Conservation (phyloP, 257 asterid species). For the Gardenia jasminoides region DNA sequence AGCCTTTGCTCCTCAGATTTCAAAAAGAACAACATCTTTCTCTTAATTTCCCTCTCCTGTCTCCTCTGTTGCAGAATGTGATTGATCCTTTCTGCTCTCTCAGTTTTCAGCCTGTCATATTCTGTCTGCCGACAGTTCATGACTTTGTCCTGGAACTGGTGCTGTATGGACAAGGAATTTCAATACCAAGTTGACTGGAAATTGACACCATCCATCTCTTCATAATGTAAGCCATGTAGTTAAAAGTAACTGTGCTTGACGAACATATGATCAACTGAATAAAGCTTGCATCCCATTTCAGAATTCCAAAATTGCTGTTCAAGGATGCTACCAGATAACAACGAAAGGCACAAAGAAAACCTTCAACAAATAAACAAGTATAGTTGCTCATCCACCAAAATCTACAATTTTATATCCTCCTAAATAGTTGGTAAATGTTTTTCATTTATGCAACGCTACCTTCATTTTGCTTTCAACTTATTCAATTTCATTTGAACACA, state of each 20-base stretch:
- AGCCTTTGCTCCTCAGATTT: slow-evolving; percentile 70
- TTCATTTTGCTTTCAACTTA: neutral
- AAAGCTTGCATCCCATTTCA: neutral
- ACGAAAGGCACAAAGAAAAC: neutral
- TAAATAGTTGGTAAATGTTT: neutral
- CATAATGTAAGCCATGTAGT: neutral
- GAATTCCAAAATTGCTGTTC: neutral
- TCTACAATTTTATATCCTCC: neutral
- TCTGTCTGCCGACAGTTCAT: slow-evolving; percentile 46
- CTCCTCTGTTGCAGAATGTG: slow-evolving; percentile 55
- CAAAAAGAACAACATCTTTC: slow-evolving; percentile 63
- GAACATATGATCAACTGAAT: neutral
- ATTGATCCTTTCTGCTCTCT: slow-evolving; percentile 47
- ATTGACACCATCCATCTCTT: neutral
- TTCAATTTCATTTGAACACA: neutral
- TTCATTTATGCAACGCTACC: neutral
- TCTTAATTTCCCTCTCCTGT: slow-evolving; percentile 64
- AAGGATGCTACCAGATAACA: neutral
- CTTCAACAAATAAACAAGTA: neutral
- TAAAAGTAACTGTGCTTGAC: neutral
- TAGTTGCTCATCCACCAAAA: neutral
- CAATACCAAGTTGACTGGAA: neutral
- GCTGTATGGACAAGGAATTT: slow-evolving; percentile 34
- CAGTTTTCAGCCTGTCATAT: slow-evolving; percentile 36
- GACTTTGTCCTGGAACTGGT: slow-evolving; percentile 51